Evolutionary conservation across 1,139 yeast genomes (phyloP), one percentile per base, ranked within the genome.

Genomic region (Magnusiomyces clavatus): DNA sequence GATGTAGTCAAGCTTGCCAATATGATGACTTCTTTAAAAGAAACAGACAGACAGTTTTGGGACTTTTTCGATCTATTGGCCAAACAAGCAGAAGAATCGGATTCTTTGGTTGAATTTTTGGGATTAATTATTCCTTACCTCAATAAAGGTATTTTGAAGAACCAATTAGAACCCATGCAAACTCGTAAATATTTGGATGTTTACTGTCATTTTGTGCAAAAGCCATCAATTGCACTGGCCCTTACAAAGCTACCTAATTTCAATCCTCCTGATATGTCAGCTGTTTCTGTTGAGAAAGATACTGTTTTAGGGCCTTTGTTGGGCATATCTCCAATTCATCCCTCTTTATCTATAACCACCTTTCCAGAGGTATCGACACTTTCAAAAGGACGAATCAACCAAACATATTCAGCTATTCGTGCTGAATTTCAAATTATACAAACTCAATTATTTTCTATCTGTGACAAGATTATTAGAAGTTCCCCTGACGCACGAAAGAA

Each of bases 281-380:
- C 85, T 1, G 69, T 76, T 12, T 76, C 77, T 46, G 77, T 77
- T 58, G 95, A 86, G 61, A 70, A 70, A 34, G 72, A 73, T 38
- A 81, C 96, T 0, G 66, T 87, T 12, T 69, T 90, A 53, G 97
- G 97, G 1, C 86, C 95, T 2, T 73, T 88, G 42, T 76, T 88
- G 54, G 74, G 83, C 53, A 69, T 88, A 19, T 86, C 96, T 0
- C 96, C 96, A 0, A 69, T 89, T 49, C 74, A 79, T 41, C 43
- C 20, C 13, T 38, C 47, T 24, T 16, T 12, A 19, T 43, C 44
- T 14, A 29, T 75, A 76, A 3, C 49, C 29, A 19, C 40, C 29
- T 47, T 47, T 47, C 44, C 46, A 49, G 11, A 53, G 58, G n/a
- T 14, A 16, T 37, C 31, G 31, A 11, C 29, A 6, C 41, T 20